Conservation (phyloP, 2,329 filamentous ascomycete genomes). For the Furcasterigmium sp. region DNA sequence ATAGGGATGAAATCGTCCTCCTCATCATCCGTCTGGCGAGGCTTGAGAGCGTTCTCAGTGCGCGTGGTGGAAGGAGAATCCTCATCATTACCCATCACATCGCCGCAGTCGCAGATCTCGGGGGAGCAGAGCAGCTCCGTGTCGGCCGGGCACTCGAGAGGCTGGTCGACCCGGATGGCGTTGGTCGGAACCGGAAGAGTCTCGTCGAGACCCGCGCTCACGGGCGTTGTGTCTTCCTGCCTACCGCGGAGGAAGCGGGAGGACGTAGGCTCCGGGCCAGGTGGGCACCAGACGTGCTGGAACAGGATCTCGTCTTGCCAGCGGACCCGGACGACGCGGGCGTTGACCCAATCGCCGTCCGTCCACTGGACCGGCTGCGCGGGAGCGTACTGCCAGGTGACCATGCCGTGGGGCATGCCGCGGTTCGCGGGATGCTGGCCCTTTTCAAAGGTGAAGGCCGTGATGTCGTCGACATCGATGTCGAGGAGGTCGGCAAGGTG, state of each 20-base stretch:
- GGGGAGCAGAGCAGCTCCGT: neutral
- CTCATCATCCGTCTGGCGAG: no score
- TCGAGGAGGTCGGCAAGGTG: neutral
- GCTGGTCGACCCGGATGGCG: neutral
- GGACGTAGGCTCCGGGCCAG: neutral
- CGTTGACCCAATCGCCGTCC: neutral
- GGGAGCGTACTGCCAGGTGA: conserved; percentile 1
- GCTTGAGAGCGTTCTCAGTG: no score
- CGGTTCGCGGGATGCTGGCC: neutral
- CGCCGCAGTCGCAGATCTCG: neutral
- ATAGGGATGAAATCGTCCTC: no score
- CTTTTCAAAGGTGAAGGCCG: conserved; percentile 1
- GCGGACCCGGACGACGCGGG: neutral
- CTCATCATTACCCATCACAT: neutral
- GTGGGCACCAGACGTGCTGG: neutral
- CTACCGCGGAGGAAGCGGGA: no score
- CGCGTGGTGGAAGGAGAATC: no score
- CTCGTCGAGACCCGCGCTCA: neutral
- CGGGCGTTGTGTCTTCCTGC: neutral
- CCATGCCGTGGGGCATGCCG: neutral
- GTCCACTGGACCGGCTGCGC: neutral
- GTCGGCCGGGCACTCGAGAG: neutral
- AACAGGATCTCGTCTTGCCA: conserved; percentile 1
- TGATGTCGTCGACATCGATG: neutral
- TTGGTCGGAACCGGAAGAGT: neutral